phyloP scores from a whole-genome alignment of 2,329 filamentous ascomycete genomes.

The Pseudogymnoascus sp. region DNA sequence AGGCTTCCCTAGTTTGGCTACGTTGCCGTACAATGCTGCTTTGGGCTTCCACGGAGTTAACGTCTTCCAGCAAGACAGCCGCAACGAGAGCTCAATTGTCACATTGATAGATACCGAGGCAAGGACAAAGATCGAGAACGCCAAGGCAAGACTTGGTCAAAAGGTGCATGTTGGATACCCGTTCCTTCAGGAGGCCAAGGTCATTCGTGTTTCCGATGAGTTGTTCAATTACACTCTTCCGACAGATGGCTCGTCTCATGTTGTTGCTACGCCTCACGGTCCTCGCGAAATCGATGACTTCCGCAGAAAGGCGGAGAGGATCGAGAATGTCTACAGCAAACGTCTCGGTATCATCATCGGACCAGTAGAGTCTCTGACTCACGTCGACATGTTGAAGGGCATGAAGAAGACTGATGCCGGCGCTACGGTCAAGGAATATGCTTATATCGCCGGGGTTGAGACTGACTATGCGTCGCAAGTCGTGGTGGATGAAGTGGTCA shows the following conservation, averaged over 20 bases:
- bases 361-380: constrained; percentile 76
- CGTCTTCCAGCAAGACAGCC: constrained; percentile 91
- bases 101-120: constrained; percentile 69
- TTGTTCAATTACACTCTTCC: constrained; percentile 78
- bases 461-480: constrained; percentile 86
- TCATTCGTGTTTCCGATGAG: constrained; percentile 83
- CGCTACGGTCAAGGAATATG: constrained; percentile 88
- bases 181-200: constrained; percentile 88
- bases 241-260: constrained; percentile 50
- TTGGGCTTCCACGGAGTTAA: constrained; percentile 84
- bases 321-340: constrained; percentile 85
- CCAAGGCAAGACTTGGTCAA: constrained; percentile 73
- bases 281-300: constrained; percentile 73
- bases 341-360: constrained; percentile 82
- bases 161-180: constrained; percentile 89
- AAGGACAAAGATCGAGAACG: constrained; percentile 60
- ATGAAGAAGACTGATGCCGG: constrained; percentile 85
- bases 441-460: constrained; percentile 73
- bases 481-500: constrained; percentile 81
- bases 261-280: constrained; percentile 62
- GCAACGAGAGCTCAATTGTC: constrained; percentile 92
- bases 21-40: constrained; percentile 71
- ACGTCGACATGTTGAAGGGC: constrained; percentile 90
- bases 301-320: constrained; percentile 71
- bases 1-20: constrained; percentile 86